phyloP scores from a whole-genome alignment of 768 basidiomycete genomes.

The Mycena metata region DNA sequence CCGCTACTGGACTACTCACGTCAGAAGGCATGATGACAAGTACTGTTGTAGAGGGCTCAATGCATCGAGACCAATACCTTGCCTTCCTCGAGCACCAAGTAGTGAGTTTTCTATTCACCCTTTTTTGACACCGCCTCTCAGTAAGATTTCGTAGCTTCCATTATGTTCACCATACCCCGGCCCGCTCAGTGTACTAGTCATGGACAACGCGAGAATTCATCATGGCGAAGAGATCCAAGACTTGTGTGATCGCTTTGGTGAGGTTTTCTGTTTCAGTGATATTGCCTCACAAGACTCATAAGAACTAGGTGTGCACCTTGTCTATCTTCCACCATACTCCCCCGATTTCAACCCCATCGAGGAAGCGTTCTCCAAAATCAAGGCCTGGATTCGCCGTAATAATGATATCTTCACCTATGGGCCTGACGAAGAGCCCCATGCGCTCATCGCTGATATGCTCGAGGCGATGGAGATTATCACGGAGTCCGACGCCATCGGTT shows the following conservation, averaged over 20 bases:
- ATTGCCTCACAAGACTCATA: too few relatives aligned
- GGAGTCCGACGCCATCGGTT: too few relatives aligned
- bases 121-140: too few relatives aligned
- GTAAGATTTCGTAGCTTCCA: not conserved
- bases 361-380: too few relatives aligned
- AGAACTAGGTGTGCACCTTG: too few relatives aligned
- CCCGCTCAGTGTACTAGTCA: not conserved
- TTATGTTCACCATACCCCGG: not conserved
- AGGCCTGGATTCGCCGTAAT: too few relatives aligned
- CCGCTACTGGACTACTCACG: not conserved
- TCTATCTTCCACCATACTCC: too few relatives aligned
- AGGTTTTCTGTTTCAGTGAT: not conserved
- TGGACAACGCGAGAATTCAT: constrained; percentile 1
- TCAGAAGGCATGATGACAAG: not conserved
- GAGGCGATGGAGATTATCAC: too few relatives aligned
- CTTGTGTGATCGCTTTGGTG: not conserved
- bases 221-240: not conserved
- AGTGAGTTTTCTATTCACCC: not conserved
- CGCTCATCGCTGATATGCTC: too few relatives aligned
- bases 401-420: too few relatives aligned
- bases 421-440: too few relatives aligned
- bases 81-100: not conserved
- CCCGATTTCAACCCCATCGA: too few relatives aligned
- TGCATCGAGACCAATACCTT: constrained; percentile 2
- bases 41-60: constrained; percentile 9